Evolutionary conservation across 768 basidiomycete species (phyloP).

Genomic region (Kwoniella heveanensis): DNA sequence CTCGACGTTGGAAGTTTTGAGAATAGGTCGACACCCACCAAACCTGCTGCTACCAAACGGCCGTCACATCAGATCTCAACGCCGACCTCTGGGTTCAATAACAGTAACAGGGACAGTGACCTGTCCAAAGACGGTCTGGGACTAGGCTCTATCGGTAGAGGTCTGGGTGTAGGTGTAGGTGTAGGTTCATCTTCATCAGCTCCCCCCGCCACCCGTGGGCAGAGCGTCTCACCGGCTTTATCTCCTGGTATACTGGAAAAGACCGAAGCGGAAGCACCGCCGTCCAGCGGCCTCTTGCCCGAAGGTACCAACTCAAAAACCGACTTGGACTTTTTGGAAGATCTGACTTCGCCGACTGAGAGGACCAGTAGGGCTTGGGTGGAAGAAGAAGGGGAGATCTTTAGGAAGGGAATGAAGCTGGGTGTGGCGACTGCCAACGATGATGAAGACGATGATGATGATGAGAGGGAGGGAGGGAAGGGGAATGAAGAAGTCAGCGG

Average conservation of each 20-base stretch:
- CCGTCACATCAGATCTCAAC: background rate
- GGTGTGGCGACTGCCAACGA: slow-evolving; percentile 62
- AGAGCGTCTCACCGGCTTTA: background rate
- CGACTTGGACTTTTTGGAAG: slow-evolving; percentile 16
- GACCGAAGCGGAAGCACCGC: slow-evolving; percentile 8
- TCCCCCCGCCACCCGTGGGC: no score
- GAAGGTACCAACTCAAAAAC: background rate
- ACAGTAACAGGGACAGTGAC: no score
- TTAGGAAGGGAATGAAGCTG: slow-evolving; percentile 82
- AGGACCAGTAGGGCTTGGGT: slow-evolving; percentile 65
- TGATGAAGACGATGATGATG: slow-evolving; percentile 66
- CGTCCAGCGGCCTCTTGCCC: slow-evolving; percentile 10
- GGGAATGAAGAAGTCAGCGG: slow-evolving; percentile 65
- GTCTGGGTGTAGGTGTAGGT: no score
- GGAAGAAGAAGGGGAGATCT: slow-evolving; percentile 94
- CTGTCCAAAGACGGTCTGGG: background rate
- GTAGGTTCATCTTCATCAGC: no score
- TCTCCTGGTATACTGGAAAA: slow-evolving; percentile 8
- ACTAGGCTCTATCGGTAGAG: background rate
- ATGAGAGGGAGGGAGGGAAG: slow-evolving; percentile 61
- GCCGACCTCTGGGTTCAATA: background rate
- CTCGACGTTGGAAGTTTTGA: slow-evolving; percentile 30
- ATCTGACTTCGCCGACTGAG: slow-evolving; percentile 33
- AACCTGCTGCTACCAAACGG: slow-evolving; percentile 9
- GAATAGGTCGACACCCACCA: slow-evolving; percentile 1